Evolutionary conservation across 371 early-diverging fungal species (phyloP), one percentile per base, ranked within the genome.

Genomic region (Mucor plumbeus): DNA sequence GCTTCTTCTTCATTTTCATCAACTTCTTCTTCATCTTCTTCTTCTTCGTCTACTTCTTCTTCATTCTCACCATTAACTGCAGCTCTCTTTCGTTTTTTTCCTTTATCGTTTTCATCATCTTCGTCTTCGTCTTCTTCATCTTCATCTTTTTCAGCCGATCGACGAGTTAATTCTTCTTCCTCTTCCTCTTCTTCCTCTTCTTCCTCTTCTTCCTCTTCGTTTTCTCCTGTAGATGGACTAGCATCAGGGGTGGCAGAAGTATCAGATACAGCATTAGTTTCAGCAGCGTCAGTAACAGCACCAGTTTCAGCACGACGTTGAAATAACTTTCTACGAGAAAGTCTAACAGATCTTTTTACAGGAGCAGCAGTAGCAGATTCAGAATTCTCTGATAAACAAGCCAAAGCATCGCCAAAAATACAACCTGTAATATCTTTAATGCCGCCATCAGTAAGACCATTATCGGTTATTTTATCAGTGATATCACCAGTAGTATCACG

Each of bases 241-340:
- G n/a, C n/a, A n/a, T n/a, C n/a, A n/a, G n/a, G n/a, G n/a, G n/a
- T n/a, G n/a, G n/a, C n/a, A n/a, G n/a, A n/a, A n/a, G 15, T 6
- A 33, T 15, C 11, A 3, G n/a, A 7, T 7, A 35, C 17, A 8
- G 56, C 56, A 10, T 7, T 11, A 38, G 9, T 0, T 38, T 38
- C 3, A 26, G 14, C 4, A 54, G 33, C 36, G 15, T 36, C 56
- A 35, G 56, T 36, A n/a, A 34, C 7, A 36, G 36, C 35, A 38
- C 38, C 38, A 14, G 21, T 8, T 13, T 56, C 56, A 34, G 56
- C 35, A 56, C 36, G 56, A n/a, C 56, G 56, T 56, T 36, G 34
- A 2, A 56, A n/a, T 26, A 56, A 17, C 7, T n/a, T 33, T 56
- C 56, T 56, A n/a, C 36, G 56, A 6, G 36, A 56, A 9, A 56